Base-by-base conservation (phyloP, 1,139 yeast species). In the Yamadazyma taylorii region DNA sequence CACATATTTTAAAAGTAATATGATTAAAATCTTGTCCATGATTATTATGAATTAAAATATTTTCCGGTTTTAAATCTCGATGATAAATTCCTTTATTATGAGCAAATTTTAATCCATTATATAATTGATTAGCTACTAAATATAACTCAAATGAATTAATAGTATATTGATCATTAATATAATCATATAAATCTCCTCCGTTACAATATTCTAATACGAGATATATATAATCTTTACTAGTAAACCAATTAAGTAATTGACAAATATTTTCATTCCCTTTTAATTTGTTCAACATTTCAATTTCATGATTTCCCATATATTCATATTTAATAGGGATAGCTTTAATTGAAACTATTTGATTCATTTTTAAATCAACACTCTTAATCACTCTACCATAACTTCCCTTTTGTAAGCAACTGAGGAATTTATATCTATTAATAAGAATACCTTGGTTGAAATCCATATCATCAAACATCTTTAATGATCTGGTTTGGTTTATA, bases 1-100 rank as follows among this genome's bases (percentile, higher is more conserved):
- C 81, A 52, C 80, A 75, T 37, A 76, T 53, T 56, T 75, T 75
- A 40, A 73, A 65, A 37, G 58, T 48, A 34, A 53, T 55, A 5
- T 16, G 19, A 15, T 12, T 15, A n/a, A 27, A 27, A 16, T 27
- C 30, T 9, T 27, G 11, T 14, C 30, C 21, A 25, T 11, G 28
- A 35, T 59, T 59, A 35, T 53, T 56, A 38, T 60, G 61, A 39
- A 75, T 58, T 40, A 76, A 58, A 36, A 76, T 65, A 45, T 76
- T 76, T 48, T 76, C 81, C 1, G 81, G 81, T 51, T 76, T 76
- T 32, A 76, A 58, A 53, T 76, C 81, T 34, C 81, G 63, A 52
- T 76, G 81, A 52, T 63, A 75, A 22, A 76, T 58, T 2, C 74
- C 72, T 36, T 55, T 54, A 4, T 63, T 51, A 49, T 76, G 80